Evolutionary conservation across 108 stramenopile genomes (phyloP).

Genomic region (Cyclotella cryptica): DNA sequence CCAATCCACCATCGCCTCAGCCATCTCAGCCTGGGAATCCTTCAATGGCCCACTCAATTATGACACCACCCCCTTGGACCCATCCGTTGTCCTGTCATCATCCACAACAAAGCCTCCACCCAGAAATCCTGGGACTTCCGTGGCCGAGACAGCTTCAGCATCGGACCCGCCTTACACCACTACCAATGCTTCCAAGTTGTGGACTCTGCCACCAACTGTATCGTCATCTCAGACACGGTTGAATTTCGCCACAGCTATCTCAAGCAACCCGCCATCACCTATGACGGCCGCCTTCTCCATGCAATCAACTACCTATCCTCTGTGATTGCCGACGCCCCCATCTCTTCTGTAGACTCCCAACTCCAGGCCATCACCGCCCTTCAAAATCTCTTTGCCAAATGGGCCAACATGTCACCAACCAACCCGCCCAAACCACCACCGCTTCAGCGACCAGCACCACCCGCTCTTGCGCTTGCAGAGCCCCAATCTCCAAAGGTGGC

Average conservation of each 20-base stretch:
- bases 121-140: conserved; percentile 1
- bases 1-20: conserved; percentile 24
- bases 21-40: conserved; percentile 4
- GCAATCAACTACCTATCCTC: neutral
- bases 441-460: no score
- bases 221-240: conserved; percentile 22
- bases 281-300: conserved; percentile 12
- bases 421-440: no score
- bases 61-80: neutral
- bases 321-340: neutral
- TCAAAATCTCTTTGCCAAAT: neutral
- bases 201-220: neutral
- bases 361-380: neutral
- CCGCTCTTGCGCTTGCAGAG: neutral
- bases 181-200: conserved; percentile 19
- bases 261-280: neutral
- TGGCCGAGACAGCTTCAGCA: conserved; percentile 1
- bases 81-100: neutral
- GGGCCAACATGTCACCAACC: neutral
- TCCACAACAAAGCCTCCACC: neutral
- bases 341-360: neutral
- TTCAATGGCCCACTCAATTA: neutral
- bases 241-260: conserved; percentile 1
- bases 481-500: conserved; percentile 21
- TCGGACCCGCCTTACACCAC: conserved; percentile 2